Evolutionary conservation across 2,329 filamentous ascomycete species (phyloP).

Genomic region (Pyrenochaeta sp.): DNA sequence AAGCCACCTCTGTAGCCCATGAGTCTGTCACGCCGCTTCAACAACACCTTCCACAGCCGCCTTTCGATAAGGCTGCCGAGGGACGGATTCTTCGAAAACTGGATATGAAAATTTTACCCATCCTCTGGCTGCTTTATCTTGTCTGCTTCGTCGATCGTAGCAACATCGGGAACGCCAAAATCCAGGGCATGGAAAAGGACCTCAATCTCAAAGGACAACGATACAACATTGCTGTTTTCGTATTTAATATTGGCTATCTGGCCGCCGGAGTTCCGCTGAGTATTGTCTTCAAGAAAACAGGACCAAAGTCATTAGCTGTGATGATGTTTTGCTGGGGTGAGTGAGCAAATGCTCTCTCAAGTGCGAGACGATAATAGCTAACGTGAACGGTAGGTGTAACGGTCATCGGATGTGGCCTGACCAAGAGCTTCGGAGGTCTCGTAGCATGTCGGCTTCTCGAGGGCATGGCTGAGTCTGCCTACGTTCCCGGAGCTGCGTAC

Average conservation of each 20-base stretch:
- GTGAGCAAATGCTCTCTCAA: too few relatives aligned
- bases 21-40: too few relatives aligned
- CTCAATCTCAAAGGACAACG: conserved; percentile 37
- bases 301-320: conserved; percentile 27
- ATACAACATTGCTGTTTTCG: conserved; percentile 42
- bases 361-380: too few relatives aligned
- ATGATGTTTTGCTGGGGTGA: conserved; percentile 35
- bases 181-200: conserved; percentile 35
- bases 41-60: background rate
- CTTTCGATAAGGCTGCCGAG: too few relatives aligned
- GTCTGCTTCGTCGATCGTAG: conserved; percentile 29
- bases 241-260: conserved; percentile 43
- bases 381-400: too few relatives aligned
- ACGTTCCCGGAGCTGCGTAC: conserved; percentile 24
- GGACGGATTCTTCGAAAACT: background rate
- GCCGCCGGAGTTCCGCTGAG: conserved; percentile 34
- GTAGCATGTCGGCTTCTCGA: conserved; percentile 26
- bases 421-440: conserved; percentile 20
- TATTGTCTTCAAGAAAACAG: conserved; percentile 34
- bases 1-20: too few relatives aligned
- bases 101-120: conserved; percentile 26
- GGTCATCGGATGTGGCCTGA: conserved; percentile 29
- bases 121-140: conserved; percentile 33
- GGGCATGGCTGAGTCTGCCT: conserved; percentile 29
- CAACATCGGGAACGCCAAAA: conserved; percentile 36